Percentiles rank a stretch among this genome's conserved stretches.
phyloP scores from a whole-genome alignment of 345 rosid genomes.

The Turnera subulata region DNA sequence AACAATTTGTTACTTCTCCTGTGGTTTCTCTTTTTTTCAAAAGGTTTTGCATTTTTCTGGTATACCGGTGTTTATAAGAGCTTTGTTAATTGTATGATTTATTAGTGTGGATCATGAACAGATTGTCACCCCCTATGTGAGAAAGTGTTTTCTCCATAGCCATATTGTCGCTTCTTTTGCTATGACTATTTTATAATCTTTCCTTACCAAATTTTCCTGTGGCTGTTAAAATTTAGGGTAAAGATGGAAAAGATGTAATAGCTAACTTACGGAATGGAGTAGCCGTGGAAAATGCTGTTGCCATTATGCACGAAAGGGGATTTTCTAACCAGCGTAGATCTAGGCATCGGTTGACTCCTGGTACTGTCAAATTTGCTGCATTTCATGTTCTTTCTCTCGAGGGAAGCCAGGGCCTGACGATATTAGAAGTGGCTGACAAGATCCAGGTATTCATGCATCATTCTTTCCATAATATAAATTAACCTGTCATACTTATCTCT shows the following conservation, averaged over 20 bases:
- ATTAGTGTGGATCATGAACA: no score
- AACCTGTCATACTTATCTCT: background rate
- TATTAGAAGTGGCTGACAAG: constrained; percentile 85
- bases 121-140: no score
- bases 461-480: background rate
- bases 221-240: constrained; percentile 36
- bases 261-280: constrained; percentile 68
- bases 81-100: no score
- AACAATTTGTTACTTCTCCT: no score
- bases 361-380: constrained; percentile 93
- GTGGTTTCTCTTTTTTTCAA: no score
- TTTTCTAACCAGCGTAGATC: constrained; percentile 67
- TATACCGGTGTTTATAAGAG: no score
- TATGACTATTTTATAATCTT: background rate
- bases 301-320: constrained; percentile 87
- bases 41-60: no score
- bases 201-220: background rate
- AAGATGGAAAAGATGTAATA: constrained; percentile 62
- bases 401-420: constrained; percentile 68
- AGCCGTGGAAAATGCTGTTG: constrained; percentile 79
- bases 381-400: constrained; percentile 82
- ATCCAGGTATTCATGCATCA: constrained; percentile 57
- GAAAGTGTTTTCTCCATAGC: no score
- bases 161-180: background rate
- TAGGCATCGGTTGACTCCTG: constrained; percentile 90